Evolutionary conservation across 768 basidiomycete genomes (phyloP), one percentile per base, ranked within the genome.

Genomic region (Collybia mongolica): DNA sequence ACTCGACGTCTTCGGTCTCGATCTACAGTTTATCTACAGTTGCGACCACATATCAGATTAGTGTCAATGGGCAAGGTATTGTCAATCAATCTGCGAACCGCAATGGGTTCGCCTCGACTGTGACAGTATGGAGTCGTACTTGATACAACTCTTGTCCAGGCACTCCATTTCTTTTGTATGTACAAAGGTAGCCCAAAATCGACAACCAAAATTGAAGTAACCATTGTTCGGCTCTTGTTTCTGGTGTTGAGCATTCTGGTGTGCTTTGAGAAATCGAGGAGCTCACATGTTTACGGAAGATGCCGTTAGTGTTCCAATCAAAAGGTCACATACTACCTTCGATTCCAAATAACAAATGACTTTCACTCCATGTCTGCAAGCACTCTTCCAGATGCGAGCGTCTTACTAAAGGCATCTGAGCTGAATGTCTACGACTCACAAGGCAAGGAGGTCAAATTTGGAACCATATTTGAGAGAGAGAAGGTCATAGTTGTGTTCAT

Each of bases 11-110:
- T 15, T 67, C 69, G 0, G 61, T 85, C 48, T 68, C 67, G 49
- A 69, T 87, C 36, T 86, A 82, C 71, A 78, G 77, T 49, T 66
- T 88, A 32, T 78, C 82, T 4, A 88, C 84, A 0, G 77, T 87
- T 5, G 82, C 72, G 8, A 72, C 76, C 1, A 75, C 72, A 0
- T 78, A 68, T 60, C 77, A 80, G 65, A 51, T 87, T 11, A 82
- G 79, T 54, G 69, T 84, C 26, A 71, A 74, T 51, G 66, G 65
- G 9, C 54, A 59, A 5, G 79, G 77, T 0, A 65, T 83, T 32
- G 71, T 84, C 52, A 71, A 80, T 37, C 70, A 81, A 60, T 66
- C 64, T 43, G 66, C 66, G 19, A 83, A 85, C 54, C 54, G 62
- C 15, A 75, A 86, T 62, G 84, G 84, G 3, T 83, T 83, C 56